Evolutionary conservation across 1,139 yeast species (phyloP), one percentile per base, ranked within the genome.

Genomic region (Saccharomyces hybrid): DNA sequence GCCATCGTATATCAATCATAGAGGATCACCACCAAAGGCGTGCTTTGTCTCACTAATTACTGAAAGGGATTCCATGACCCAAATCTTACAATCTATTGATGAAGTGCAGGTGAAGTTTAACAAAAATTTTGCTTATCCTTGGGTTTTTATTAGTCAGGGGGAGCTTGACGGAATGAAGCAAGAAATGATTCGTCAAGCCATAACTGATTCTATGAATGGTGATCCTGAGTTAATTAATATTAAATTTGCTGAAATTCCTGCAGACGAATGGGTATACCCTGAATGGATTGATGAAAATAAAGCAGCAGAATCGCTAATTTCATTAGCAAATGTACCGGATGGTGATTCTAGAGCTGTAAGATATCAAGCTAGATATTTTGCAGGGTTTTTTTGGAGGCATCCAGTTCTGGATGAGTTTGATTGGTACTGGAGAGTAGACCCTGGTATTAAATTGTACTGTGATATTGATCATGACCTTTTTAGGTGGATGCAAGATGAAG

Each of bases 401-500:
- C 83, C 81, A 49, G 70, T 85, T 50, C 72, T 88, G 79, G 76
- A 75, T 54, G 83, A 84, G 46, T 88, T 81, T 70, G 88, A 86
- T 63, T 88, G 86, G 78, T 88, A 88, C 76, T 90, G 97, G 97
- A 83, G 97, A 71, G 96, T 90, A 55, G 97, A 90, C 72, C 97
- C 97, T 26, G 88, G 83, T 65, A 81, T 86, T 65, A 77, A 80
- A 68, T 77, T 88, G 57, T 83, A 74, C 70, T 89, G 96, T 75
- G 93, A 88, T 69, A 75, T 88, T 60, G 82, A 83, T 63, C 85
- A 86, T 68, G 96, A 89, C 71, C 76, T 88, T 34, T 88, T 89
- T 77, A 81, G 83, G 71, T 85, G 78, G 73, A 86, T 89, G 95
- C 81, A 82, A 57, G 89, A 85, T 60, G 82, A 86, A 66, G 75